Evolutionary conservation across 768 basidiomycete species (phyloP).

Genomic region (Kwoniella sp.): DNA sequence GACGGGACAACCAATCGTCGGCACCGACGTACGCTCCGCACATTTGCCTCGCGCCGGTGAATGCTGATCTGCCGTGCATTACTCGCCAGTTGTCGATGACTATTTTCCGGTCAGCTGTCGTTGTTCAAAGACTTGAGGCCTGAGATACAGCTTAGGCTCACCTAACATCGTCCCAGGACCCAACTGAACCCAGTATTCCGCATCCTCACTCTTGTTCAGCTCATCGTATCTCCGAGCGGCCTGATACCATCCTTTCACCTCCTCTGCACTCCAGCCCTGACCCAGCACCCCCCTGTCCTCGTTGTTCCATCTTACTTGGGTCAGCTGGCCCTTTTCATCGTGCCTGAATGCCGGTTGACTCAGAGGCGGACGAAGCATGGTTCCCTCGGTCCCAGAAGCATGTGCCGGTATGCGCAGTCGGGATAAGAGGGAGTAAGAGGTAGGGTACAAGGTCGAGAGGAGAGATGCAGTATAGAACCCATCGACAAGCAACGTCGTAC

Average conservation of each 20-base stretch:
- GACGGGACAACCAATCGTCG: slow-evolving; percentile 84
- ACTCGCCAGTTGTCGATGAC: slow-evolving; percentile 93
- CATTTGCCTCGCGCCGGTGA: slow-evolving; percentile 83
- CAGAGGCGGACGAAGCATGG: slow-evolving; percentile 58
- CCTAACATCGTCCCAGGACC: slow-evolving; percentile 80
- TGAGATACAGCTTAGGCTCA: slow-evolving; percentile 56
- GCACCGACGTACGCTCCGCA: slow-evolving; percentile 92
- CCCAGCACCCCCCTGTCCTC: slow-evolving; percentile 85
- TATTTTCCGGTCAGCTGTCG: slow-evolving; percentile 44
- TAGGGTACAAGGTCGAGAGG: slow-evolving; percentile 71
- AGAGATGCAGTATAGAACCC: slow-evolving; percentile 88
- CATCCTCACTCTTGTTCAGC: slow-evolving; percentile 73
- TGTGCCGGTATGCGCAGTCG: slow-evolving; percentile 73
- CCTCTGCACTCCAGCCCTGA: slow-evolving; percentile 58
- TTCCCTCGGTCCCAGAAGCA: slow-evolving; percentile 74
- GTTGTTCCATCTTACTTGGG: slow-evolving; percentile 89
- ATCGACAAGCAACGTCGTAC: slow-evolving; percentile 88
- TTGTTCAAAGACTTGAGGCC: not conserved
- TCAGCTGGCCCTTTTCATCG: slow-evolving; percentile 66
- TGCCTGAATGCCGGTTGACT: slow-evolving; percentile 75
- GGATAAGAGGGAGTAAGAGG: slow-evolving; percentile 70
- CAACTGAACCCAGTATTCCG: slow-evolving; percentile 91
- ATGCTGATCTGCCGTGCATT: slow-evolving; percentile 89
- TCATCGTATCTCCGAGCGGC: slow-evolving; percentile 78
- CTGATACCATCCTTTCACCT: slow-evolving; percentile 82